Evolutionary conservation across 805 yeast species (phyloP).

Genomic region (Tetrapisispora iriomotensis): DNA sequence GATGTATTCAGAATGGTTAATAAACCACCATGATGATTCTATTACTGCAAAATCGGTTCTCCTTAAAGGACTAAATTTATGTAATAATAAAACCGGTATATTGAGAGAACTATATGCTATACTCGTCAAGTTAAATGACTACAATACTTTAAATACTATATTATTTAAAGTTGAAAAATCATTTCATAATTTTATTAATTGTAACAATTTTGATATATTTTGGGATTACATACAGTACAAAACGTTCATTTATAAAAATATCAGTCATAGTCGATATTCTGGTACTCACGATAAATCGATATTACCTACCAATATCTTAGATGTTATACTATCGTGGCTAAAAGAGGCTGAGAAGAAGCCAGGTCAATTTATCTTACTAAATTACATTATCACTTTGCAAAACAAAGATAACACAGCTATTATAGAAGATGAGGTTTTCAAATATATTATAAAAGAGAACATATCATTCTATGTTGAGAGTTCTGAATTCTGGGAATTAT

Average conservation of each 20-base stretch:
- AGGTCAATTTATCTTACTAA: constrained; percentile 15
- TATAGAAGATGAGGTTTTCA: constrained; percentile 18
- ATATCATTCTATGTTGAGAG: constrained; percentile 15
- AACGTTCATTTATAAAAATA: constrained; percentile 12
- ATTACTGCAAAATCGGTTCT: constrained; percentile 19
- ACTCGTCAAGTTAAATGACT: constrained; percentile 15
- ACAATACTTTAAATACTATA: constrained; percentile 10
- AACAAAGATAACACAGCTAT: constrained; percentile 13
- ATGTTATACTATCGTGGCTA: constrained; percentile 14
- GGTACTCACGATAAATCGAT: constrained; percentile 1
- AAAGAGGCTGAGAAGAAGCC: constrained; percentile 8
- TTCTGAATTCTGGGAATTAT: constrained; percentile 22
- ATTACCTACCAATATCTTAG: constrained; percentile 8
- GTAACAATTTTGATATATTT: constrained; percentile 23
- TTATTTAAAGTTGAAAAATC: constrained; percentile 9
- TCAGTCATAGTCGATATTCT: constrained; percentile 13
- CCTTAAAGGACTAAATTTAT: constrained; percentile 13
- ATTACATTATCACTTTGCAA: constrained; percentile 17
- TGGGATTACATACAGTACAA: constrained; percentile 25
- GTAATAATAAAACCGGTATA: constrained; percentile 17
- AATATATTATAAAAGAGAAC: constrained; percentile 11
- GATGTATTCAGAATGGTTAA: constrained; percentile 25
- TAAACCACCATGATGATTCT: constrained; percentile 14
- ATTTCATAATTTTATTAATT: constrained; percentile 11
- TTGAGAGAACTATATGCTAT: constrained; percentile 16